Conservation (phyloP, 2,329 filamentous ascomycete species). For the Trichoderma atrobrunneum region DNA sequence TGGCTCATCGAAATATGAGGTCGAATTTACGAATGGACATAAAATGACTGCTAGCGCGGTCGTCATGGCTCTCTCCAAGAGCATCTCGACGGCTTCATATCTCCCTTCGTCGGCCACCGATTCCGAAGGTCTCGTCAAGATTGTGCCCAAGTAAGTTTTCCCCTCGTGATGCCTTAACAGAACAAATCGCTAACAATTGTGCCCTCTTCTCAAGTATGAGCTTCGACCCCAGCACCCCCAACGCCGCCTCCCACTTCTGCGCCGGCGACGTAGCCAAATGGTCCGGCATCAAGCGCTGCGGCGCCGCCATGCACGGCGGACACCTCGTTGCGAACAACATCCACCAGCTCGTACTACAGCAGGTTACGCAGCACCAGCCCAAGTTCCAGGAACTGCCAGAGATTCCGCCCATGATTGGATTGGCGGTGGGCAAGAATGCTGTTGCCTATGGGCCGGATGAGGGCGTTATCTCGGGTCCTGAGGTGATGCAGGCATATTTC, state of each 20-base stretch:
- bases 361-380: slow-evolving; percentile 40
- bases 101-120: slow-evolving; percentile 59
- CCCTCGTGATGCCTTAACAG: too few species aligned
- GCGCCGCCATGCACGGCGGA: slow-evolving; percentile 72
- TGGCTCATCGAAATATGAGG: slow-evolving; percentile 41
- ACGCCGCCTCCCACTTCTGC: slow-evolving; percentile 62
- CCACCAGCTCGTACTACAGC: slow-evolving; percentile 56
- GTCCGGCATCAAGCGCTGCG: slow-evolving; percentile 78
- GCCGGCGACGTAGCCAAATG: slow-evolving; percentile 68
- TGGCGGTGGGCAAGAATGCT: slow-evolving; percentile 69
- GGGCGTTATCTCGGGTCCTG: slow-evolving; percentile 59
- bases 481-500: slow-evolving; percentile 63
- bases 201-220: slow-evolving; percentile 42
- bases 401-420: slow-evolving; percentile 64
- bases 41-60: slow-evolving; percentile 62
- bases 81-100: slow-evolving; percentile 60
- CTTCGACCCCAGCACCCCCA: slow-evolving; percentile 53
- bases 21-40: slow-evolving; percentile 60
- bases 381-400: slow-evolving; percentile 49
- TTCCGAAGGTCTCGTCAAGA: slow-evolving; percentile 63
- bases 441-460: slow-evolving; percentile 58
- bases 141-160: slow-evolving; percentile 50
- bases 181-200: background rate
- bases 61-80: slow-evolving; percentile 66
- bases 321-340: slow-evolving; percentile 65